Evolutionary conservation across 495 filamentous ascomycete genomes (phyloP).

Genomic region (Cercophora scortea): DNA sequence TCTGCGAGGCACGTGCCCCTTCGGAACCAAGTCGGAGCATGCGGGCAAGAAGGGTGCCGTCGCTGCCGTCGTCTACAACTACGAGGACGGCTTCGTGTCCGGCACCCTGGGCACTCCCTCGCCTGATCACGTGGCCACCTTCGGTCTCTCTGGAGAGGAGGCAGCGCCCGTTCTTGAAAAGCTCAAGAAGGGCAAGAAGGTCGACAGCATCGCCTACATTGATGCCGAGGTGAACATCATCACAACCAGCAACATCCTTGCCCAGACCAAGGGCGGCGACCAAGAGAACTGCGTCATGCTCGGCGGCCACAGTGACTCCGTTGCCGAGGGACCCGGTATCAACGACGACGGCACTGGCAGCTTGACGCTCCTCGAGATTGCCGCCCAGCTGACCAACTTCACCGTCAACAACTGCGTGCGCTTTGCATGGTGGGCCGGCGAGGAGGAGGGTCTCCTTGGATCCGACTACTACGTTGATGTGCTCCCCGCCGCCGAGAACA

Average conservation of each 20-base stretch:
- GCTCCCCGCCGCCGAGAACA: conserved; percentile 40
- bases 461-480: conserved; percentile 46
- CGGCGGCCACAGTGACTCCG: conserved; percentile 49
- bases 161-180: conserved; percentile 39
- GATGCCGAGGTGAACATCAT: conserved; percentile 39
- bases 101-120: conserved; percentile 48
- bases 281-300: conserved; percentile 50
- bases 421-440: conserved; percentile 51
- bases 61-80: conserved; percentile 56
- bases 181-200: conserved; percentile 36
- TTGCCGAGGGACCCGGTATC: conserved; percentile 42
- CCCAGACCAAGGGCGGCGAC: conserved; percentile 47
- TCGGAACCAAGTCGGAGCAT: conserved; percentile 50
- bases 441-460: conserved; percentile 52
- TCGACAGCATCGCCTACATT: conserved; percentile 49
- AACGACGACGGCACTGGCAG: conserved; percentile 49
- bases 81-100: conserved; percentile 35
- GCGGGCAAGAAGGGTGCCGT: conserved; percentile 51
- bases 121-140: conserved; percentile 48
- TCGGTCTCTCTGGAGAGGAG: conserved; percentile 44
- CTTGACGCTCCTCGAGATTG: conserved; percentile 46
- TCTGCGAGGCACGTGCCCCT: conserved; percentile 49
- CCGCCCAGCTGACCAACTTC: conserved; percentile 41
- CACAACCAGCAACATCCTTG: conserved; percentile 45
- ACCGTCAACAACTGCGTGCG: conserved; percentile 48